Base-by-base conservation (phyloP, 2,329 filamentous ascomycete species). In the Colletotrichum sp. region DNA sequence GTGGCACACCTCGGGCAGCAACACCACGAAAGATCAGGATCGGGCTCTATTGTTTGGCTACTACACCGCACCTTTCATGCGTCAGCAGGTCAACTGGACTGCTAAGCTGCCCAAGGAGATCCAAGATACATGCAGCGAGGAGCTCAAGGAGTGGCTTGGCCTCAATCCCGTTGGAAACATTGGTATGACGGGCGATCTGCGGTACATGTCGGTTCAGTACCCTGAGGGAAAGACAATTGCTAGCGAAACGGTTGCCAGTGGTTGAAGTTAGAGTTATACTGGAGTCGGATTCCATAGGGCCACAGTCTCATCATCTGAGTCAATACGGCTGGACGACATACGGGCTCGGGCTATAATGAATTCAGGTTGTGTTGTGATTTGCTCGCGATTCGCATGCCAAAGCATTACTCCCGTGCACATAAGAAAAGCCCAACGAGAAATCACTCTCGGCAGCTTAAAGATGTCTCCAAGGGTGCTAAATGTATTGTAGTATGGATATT, bases 391-490 rank as follows among this genome's bases (percentile, higher is more conserved):
- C 39, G 9, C 39, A 44, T 8, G 39, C 8, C 39, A 6, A 44
- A 44, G 6, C 0, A 11, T 44, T 3, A 0, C 1, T 44, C 16
- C 8, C 16, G 0, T n/a, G 19, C 1, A 44, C 19, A 44, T 0
- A 44, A n/a, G 19, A 44, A 44, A n/a, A 44, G 16, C 8, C 39
- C 39, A 11, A 44, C 39, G 5, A 11, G 16, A 44, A 19, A 0
- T n/a, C 16, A 11, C 39, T 44, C 8, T n/a, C 5, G 16, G 16
- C 1, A 16, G 8, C 39, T 44, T n/a, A 8, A 44, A 11, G 5
- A 39, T 1, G 1, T 44, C 4, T 11, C 36, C 19, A 19, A 4
- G 5, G 16, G 5, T 44, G 8, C 8, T 3, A 19, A 39, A 39
- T 44, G 16, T 16, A 44, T 44, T 19, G 2, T 6, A 19, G 36